A percentile compares a stretch with the other conserved stretches of the same genome.
phyloP scores from a whole-genome alignment of 352 stramenopile species.

The Phytophthora pini region DNA sequence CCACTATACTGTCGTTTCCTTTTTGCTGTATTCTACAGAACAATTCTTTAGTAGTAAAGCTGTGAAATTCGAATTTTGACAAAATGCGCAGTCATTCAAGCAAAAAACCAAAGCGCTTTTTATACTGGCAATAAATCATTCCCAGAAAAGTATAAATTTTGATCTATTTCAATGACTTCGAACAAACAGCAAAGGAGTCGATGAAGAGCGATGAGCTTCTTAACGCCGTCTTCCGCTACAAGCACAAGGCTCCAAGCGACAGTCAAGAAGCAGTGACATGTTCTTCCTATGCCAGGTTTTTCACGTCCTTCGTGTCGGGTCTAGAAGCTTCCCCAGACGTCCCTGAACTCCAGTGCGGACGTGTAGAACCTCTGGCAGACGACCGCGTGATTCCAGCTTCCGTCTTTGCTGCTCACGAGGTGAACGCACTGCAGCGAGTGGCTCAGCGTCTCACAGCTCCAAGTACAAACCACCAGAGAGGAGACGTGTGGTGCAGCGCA shows the following conservation, averaged over 20 bases:
- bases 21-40: too few species aligned
- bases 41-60: too few species aligned
- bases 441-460: slow-evolving; percentile 8
- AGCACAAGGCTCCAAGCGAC: slow-evolving; percentile 44
- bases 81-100: too few species aligned
- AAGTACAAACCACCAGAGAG: slow-evolving; percentile 9
- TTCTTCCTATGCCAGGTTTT: slow-evolving; percentile 1
- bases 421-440: slow-evolving; percentile 26
- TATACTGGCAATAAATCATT: too few species aligned
- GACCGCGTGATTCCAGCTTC: slow-evolving; percentile 34
- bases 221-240: slow-evolving; percentile 53
- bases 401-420: slow-evolving; percentile 36
- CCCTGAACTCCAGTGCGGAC: slow-evolving; percentile 14
- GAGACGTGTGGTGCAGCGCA: slow-evolving; percentile 42
- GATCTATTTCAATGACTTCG: too few species aligned
- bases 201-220: slow-evolving; percentile 19
- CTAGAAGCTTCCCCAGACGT: slow-evolving; percentile 14
- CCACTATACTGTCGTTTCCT: too few species aligned
- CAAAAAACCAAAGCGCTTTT: too few species aligned
- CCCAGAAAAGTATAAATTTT: too few species aligned
- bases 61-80: too few species aligned
- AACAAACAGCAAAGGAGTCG: too few species aligned
- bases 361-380: slow-evolving; percentile 21
- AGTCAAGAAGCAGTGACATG: slow-evolving; percentile 28
- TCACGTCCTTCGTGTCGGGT: slow-evolving; percentile 27